A percentile compares a stretch with the other conserved stretches of the same genome.
Evolutionary conservation across 768 basidiomycete species (phyloP).

Genomic region (Rhodotorula sphaerocarpa): DNA sequence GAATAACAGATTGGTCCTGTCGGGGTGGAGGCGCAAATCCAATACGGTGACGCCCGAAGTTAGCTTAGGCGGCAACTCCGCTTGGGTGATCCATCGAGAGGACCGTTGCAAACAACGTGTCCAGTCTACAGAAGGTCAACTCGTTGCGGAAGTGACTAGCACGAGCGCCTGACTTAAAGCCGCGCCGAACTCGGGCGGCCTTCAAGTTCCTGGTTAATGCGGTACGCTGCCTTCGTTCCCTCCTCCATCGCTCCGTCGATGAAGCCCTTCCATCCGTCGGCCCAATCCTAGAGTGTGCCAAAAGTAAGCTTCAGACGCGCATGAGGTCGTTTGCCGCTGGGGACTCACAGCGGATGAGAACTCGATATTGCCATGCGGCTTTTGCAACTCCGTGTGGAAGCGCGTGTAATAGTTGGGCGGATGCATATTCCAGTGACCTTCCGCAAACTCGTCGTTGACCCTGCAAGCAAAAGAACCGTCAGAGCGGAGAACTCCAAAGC

Average conservation of each 20-base stretch:
- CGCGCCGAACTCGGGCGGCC: background rate
- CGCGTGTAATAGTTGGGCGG: background rate
- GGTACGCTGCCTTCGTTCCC: background rate
- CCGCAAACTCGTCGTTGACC: background rate
- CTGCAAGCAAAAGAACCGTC: too few species aligned
- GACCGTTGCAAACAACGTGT: too few species aligned
- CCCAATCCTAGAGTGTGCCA: background rate
- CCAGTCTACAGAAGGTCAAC: too few species aligned
- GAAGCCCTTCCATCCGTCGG: slow-evolving; percentile 2
- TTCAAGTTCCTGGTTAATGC: background rate
- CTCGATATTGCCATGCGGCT: slow-evolving; percentile 13
- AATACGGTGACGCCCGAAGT: too few species aligned
- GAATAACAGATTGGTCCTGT: too few species aligned
- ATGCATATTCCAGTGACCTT: slow-evolving; percentile 1
- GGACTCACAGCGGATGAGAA: background rate
- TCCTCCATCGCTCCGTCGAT: slow-evolving; percentile 5
- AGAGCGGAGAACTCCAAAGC: too few species aligned
- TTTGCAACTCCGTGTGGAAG: slow-evolving; percentile 6
- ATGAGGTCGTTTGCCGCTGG: too few species aligned
- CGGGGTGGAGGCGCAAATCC: too few species aligned
- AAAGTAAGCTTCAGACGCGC: background rate
- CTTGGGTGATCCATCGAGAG: too few species aligned
- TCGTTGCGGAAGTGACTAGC: too few species aligned
- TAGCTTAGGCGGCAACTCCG: too few species aligned
- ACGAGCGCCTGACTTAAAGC: background rate